Conservation (phyloP, 345 rosid genomes). For the Ceriops decandra region DNA sequence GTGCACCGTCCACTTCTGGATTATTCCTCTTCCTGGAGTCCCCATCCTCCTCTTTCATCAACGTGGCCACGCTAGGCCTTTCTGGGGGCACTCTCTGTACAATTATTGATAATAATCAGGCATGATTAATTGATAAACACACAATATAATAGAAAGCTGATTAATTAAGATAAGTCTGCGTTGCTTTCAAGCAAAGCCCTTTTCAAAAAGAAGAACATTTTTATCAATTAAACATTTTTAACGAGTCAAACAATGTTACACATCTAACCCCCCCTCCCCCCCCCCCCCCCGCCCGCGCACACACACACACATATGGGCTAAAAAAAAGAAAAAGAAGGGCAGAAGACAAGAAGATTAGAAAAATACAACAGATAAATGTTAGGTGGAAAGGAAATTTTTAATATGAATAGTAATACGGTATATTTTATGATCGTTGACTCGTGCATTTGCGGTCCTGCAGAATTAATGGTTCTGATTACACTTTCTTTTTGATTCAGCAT, state of each 20-base stretch:
- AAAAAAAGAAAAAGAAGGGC: too few relatives aligned
- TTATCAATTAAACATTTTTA: slow-evolving; percentile 3
- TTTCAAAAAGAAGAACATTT: background rate
- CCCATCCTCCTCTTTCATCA: slow-evolving; percentile 19
- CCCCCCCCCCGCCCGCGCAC: too few relatives aligned
- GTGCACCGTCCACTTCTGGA: slow-evolving; percentile 33
- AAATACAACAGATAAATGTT: too few relatives aligned
- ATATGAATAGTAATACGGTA: too few relatives aligned
- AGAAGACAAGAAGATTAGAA: too few relatives aligned
- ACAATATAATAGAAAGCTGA: too few relatives aligned
- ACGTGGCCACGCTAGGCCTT: slow-evolving; percentile 17
- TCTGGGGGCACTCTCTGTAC: slow-evolving; percentile 53
- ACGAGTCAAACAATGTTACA: background rate
- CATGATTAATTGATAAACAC: background rate
- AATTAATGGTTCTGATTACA: too few relatives aligned
- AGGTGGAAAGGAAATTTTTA: too few relatives aligned
- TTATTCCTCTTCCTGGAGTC: background rate
- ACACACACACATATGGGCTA: background rate
- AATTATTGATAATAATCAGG: background rate
- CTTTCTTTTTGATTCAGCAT: too few relatives aligned
- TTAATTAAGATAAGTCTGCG: background rate
- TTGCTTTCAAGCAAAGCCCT: background rate
- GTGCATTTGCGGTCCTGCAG: too few relatives aligned
- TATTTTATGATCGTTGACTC: too few relatives aligned
- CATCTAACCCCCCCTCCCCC: background rate